Evolutionary conservation across 192 early-diverging fungal species (phyloP), one percentile per base, ranked within the genome.

Genomic region (Thamnidium elegans): DNA sequence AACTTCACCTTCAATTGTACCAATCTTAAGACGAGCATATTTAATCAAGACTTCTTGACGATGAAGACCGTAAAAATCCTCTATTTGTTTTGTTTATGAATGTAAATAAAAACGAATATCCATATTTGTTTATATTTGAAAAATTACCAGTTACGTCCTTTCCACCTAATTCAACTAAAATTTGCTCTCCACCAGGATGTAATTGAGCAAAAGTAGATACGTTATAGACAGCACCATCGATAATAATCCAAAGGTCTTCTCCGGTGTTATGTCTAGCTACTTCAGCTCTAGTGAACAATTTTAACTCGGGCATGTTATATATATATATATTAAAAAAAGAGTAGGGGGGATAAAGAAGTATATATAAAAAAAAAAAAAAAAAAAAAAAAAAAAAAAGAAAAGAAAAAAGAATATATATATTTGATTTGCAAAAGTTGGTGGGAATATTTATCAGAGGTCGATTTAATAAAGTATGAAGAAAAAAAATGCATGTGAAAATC

Each of bases 131-230:
- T 42, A 21, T 19, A 23, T 36, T 44, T 9, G 19, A 19, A 5
- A 21, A 11, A n/a, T 17, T 32, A 66, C 65, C 74, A 39, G 88
- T 82, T 19, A 90, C 91, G 68, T 94, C 92, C 45, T 78, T 83
- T 36, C 92, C 92, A 50, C 87, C 90, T 31, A 90, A 83, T 67
- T 89, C 84, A 21, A 92, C 62, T 19, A 92, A 78, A 50, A 91
- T 51, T 30, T 55, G 32, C 21, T 62, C 68, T 56, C 86, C 86
- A 66, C 84, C 86, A 26, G 84, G 86, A 58, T 85, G 84, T 15
- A 83, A 67, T 32, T 76, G 67, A 67, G 78, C 69, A 71, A 83
- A 84, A 39, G 65, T 73, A 21, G 80, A 82, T 15, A 86, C 75
- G 61, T 86, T 76, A 62, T 79, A 86, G 21, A 87, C 84, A 36